Evolutionary conservation across 352 stramenopile genomes (phyloP).

Genomic region (Pythium monospermum): DNA sequence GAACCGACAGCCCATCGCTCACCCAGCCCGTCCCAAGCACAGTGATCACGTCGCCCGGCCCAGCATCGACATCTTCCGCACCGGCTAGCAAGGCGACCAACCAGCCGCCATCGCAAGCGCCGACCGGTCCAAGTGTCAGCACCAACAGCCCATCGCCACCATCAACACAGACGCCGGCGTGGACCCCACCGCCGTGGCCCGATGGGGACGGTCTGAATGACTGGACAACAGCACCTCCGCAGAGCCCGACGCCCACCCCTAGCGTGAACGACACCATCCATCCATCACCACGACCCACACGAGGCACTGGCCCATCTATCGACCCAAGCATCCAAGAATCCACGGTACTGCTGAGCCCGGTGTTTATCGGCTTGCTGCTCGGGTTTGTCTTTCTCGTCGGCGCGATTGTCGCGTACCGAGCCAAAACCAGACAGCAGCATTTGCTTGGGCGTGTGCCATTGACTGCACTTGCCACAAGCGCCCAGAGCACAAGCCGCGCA

Average conservation of each 20-base stretch:
- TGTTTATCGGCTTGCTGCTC: conserved; percentile 42
- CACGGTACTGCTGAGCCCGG: conserved; percentile 28
- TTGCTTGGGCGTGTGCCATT: conserved; percentile 2
- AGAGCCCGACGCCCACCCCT: neutral
- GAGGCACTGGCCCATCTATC: too few relatives aligned
- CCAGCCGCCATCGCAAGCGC: too few relatives aligned
- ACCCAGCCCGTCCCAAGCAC: too few relatives aligned
- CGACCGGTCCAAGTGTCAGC: too few relatives aligned
- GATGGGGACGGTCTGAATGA: too few relatives aligned
- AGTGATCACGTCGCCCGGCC: too few relatives aligned
- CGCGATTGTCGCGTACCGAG: conserved; percentile 22
- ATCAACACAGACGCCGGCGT: neutral
- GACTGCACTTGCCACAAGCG: neutral
- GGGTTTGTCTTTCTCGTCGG: conserved; percentile 24
- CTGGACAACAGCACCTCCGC: neutral
- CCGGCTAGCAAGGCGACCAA: too few relatives aligned
- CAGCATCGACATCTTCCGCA: too few relatives aligned
- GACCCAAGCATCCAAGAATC: too few relatives aligned
- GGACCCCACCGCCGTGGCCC: neutral
- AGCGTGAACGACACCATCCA: neutral
- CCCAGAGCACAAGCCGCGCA: conserved; percentile 1
- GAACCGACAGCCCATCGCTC: too few relatives aligned
- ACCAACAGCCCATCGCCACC: neutral
- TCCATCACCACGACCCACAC: neutral
- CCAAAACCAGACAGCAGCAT: conserved; percentile 16